Conservation (phyloP, 768 basidiomycete genomes). For the Nevesoporus exiguus region DNA sequence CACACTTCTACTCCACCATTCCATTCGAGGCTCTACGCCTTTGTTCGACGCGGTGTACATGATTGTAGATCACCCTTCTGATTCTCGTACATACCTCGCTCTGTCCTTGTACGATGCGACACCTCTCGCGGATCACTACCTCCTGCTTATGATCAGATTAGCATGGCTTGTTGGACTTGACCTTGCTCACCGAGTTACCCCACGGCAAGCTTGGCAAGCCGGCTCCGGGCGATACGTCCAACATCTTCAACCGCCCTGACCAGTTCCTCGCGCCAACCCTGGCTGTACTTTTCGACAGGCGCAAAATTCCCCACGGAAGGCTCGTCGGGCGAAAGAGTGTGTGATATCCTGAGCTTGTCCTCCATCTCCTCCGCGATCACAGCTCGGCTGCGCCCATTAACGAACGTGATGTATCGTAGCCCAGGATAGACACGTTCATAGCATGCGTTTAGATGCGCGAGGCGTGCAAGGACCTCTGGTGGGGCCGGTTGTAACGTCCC, state of each 20-base stretch:
- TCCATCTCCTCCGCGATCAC: slow-evolving; percentile 81
- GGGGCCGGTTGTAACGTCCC: slow-evolving; percentile 48
- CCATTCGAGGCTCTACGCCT: not conserved
- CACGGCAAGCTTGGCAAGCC: slow-evolving; percentile 40
- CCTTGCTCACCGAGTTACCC: slow-evolving; percentile 3
- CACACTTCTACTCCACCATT: slow-evolving; percentile 7
- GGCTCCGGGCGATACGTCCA: slow-evolving; percentile 71
- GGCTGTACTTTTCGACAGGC: slow-evolving; percentile 37
- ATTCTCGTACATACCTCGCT: not conserved
- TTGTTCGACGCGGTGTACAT: slow-evolving; percentile 11
- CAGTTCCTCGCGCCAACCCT: slow-evolving; percentile 65
- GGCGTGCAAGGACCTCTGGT: slow-evolving; percentile 68
- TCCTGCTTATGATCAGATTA: not conserved
- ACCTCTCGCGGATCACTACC: not conserved
- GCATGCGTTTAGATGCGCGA: slow-evolving; percentile 70
- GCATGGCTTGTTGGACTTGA: not conserved
- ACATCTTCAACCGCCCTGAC: slow-evolving; percentile 71
- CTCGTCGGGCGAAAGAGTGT: slow-evolving; percentile 42
- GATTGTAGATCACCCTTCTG: slow-evolving; percentile 2
- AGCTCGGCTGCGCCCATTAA: slow-evolving; percentile 75
- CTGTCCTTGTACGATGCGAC: slow-evolving; percentile 17
- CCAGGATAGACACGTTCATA: slow-evolving; percentile 75
- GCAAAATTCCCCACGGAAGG: slow-evolving; percentile 36
- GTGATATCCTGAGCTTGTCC: slow-evolving; percentile 49
- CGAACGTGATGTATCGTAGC: slow-evolving; percentile 88